Evolutionary conservation across 371 early-diverging fungal species (phyloP), one percentile per base, ranked within the genome.

Genomic region (Vairimorpha ceranae): DNA sequence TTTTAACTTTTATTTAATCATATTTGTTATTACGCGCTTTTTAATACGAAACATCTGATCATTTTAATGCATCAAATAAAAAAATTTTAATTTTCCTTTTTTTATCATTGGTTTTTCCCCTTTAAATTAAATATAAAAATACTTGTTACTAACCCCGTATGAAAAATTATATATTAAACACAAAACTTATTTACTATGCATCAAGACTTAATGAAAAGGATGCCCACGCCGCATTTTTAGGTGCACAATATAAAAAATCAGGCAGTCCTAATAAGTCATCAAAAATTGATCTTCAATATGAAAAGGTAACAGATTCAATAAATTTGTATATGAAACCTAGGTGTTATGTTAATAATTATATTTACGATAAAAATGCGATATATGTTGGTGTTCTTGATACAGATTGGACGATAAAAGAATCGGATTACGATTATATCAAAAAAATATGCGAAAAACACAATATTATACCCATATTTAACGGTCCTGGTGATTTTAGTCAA

Each of bases 381-480:
- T 60, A 60, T 19, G 27, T 60, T 17, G 60, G 60, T 23, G 1
- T 35, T 8, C 1, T 60, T 3, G 38, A 60, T 35, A 60, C n/a
- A 25, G 60, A 60, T 60, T 30, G 17, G 23, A 60, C 36, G 30
- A 36, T 60, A 25, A 6, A 1, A 1, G 35, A 30, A 35, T 30
- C 32, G 35, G 60, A 60, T 60, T 35, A 35, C 27, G 32, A 2
- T n/a, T 17, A 60, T 35, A 60, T 60, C 1, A n/a, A 60, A 60
- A 7, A 30, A 35, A 2, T 60, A 8, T 35, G 32, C 35, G 19
- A 6, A 15, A 19, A 2, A 12, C 2, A 60, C n/a, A 60, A 60
- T 60, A 60, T 60, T 10, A 60, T 60, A 12, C 60, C 60, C 2
- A 60, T 60, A 35, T 60, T 60, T 60, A 36, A 36, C 6, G 8